These are phyloP conservation scores for Fusarium incarnatum DNA, from an alignment of 2,329 filamentous ascomycete genomes.

Conservation along the genomic window DNA sequence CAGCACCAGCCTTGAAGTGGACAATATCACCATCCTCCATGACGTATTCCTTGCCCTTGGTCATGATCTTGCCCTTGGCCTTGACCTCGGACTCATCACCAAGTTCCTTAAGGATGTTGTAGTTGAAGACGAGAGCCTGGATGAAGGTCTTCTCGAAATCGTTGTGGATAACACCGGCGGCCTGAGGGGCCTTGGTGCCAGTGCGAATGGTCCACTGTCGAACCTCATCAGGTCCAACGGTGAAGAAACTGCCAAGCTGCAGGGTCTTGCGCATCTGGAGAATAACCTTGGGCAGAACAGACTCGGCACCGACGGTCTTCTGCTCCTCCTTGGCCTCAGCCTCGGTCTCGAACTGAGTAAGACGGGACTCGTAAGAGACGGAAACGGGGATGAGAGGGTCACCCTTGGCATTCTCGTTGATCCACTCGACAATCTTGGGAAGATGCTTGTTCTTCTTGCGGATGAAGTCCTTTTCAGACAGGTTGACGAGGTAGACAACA, in stretches of 20 bases:
- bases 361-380: constrained; percentile 90
- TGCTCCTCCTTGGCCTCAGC: constrained; percentile 84
- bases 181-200: constrained; percentile 96
- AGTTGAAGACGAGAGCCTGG: constrained; percentile 96
- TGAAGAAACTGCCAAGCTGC: constrained; percentile 96
- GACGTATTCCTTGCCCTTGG: constrained; percentile 97
- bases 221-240: constrained; percentile 93
- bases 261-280: constrained; percentile 92
- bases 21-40: constrained; percentile 85
- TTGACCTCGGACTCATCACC: constrained; percentile 91
- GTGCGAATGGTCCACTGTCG: constrained; percentile 98
- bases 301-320: constrained; percentile 88
- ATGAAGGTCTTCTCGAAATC: constrained; percentile 99
- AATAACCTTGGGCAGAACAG: constrained; percentile 91
- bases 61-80: constrained; percentile 96
- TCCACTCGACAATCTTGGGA: constrained; percentile 92
- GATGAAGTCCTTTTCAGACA: constrained; percentile 96
- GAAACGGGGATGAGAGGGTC: constrained; percentile 96
- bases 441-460: constrained; percentile 99
- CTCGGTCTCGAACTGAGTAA: constrained; percentile 83
- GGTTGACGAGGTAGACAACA: constrained; percentile 95
- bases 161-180: constrained; percentile 96
- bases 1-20: constrained; percentile 90
- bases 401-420: constrained; percentile 87
- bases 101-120: constrained; percentile 79